Base-by-base conservation (phyloP, 192 early-diverging fungal genomes). In the Coemansia sp. region DNA sequence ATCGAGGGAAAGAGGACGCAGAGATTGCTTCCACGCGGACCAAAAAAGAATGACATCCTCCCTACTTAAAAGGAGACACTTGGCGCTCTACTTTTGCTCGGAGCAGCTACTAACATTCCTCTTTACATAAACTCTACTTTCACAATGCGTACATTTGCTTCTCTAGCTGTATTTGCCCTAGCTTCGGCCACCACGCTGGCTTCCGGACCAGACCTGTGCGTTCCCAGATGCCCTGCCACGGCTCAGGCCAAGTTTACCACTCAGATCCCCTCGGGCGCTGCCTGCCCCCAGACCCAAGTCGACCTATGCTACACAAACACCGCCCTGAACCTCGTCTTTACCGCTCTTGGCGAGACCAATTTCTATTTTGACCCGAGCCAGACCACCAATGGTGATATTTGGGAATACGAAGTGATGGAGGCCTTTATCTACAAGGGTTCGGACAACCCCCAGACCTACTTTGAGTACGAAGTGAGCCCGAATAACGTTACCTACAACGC, bases 371-470 rank as follows among this genome's bases (percentile, higher is more conserved):
- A 83, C 54, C 61, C 66, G 4, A 67, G 27, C 33, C 81, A 83
- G 45, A 53, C 36, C 29, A 83, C 81, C n/a, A 83, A 83, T 40
- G 81, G 68, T 13, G 75, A 78, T n/a, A 78, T 83, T 48, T 83
- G 81, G 81, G 75, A 61, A 5, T 83, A 83, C 64, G 73, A 83
- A 21, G 81, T 78, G n/a, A 69, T 83, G 54, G 81, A 83, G 66
- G 76, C 81, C 6, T 83, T 83, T 56, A 78, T 83, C 64, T 72
- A 78, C 65, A 69, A 70, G 70, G 81, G 81, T n/a, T 33, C 21
- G 19, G 67, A 75, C 19, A 63, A 78, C 27, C 81, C 81, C 19
- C 75, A 78, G 67, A 75, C 76, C 7, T 83, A 83, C 41, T 72
- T 83, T 21, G 81, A 83, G 64, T 83, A 78, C 34, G 81, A 83